Evolutionary conservation across 2,329 filamentous ascomycete genomes (phyloP).

Genomic region (Alternaria tenuissima): DNA sequence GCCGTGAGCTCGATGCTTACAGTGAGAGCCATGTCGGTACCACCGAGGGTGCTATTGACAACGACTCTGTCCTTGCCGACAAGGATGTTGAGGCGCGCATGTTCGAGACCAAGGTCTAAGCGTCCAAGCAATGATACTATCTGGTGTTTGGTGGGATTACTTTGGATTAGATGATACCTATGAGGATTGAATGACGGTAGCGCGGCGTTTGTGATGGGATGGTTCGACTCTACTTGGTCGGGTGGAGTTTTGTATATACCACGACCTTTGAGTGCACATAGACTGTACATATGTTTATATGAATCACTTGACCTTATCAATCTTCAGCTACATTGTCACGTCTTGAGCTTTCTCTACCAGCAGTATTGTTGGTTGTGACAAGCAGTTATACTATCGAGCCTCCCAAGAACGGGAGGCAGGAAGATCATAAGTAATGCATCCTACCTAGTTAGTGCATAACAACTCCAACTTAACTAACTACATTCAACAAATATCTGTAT

Average conservation of each 20-base stretch:
- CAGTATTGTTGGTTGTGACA: no score
- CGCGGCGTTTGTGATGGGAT: neutral
- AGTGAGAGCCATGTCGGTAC: constrained; percentile 42
- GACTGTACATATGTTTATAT: neutral
- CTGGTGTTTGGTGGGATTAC: neutral
- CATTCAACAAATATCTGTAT: neutral
- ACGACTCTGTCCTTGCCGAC: constrained; percentile 34
- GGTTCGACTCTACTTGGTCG: neutral
- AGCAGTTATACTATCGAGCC: no score
- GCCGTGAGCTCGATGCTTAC: constrained; percentile 48
- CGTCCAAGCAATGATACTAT: neutral
- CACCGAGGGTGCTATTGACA: constrained; percentile 32
- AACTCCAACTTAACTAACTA: no score
- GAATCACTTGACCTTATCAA: neutral
- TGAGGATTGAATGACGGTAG: constrained; percentile 1
- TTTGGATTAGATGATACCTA: constrained; percentile 5
- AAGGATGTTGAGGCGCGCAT: constrained; percentile 36
- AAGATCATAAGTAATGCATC: neutral
- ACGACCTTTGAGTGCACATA: neutral
- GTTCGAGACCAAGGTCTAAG: constrained; percentile 24
- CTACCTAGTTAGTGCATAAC: no score
- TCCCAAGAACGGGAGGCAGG: no score
- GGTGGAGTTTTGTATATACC: constrained; percentile 4
- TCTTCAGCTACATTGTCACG: neutral
- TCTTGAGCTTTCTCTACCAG: neutral